Evolutionary conservation across 495 filamentous ascomycete genomes (phyloP).

Genomic region (Lepraria neglecta): DNA sequence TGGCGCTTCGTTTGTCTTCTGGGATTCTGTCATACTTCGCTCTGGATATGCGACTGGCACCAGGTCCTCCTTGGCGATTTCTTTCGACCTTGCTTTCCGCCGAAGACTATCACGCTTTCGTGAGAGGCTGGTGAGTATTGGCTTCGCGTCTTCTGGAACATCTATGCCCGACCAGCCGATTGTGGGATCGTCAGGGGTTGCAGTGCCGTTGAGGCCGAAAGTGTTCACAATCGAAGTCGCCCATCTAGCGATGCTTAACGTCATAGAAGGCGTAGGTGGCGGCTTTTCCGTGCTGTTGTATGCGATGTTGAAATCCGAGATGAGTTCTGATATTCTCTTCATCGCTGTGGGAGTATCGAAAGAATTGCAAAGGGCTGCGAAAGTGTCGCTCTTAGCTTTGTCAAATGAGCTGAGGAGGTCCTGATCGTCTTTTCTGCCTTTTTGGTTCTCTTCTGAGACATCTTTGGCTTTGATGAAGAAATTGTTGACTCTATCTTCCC

Average conservation of each 20-base stretch:
- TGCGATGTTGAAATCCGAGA: slow-evolving; percentile 67
- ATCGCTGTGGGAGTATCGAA: slow-evolving; percentile 82
- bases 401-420: slow-evolving; percentile 45
- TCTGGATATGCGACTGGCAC: slow-evolving; percentile 4
- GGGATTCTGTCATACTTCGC: slow-evolving; percentile 5
- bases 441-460: slow-evolving; percentile 33
- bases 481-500: slow-evolving; percentile 81
- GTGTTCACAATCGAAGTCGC: slow-evolving; percentile 76
- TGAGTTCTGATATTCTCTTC: slow-evolving; percentile 64
- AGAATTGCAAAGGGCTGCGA: slow-evolving; percentile 70
- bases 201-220: slow-evolving; percentile 69
- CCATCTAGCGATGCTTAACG: slow-evolving; percentile 62
- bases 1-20: slow-evolving; percentile 26
- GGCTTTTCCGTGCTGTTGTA: slow-evolving; percentile 61
- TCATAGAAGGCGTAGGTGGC: slow-evolving; percentile 30
- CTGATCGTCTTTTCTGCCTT: background rate
- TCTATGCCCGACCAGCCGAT: slow-evolving; percentile 82
- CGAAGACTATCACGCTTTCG: slow-evolving; percentile 63
- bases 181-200: slow-evolving; percentile 49
- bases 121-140: slow-evolving; percentile 59
- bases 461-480: slow-evolving; percentile 76
- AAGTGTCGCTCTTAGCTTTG: slow-evolving; percentile 55
- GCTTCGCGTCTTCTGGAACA: slow-evolving; percentile 53
- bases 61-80: slow-evolving; percentile 1
- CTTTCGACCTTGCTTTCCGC: slow-evolving; percentile 41